phyloP scores from a whole-genome alignment of 306 rosid genomes.

The Vachellia pachyceras region DNA sequence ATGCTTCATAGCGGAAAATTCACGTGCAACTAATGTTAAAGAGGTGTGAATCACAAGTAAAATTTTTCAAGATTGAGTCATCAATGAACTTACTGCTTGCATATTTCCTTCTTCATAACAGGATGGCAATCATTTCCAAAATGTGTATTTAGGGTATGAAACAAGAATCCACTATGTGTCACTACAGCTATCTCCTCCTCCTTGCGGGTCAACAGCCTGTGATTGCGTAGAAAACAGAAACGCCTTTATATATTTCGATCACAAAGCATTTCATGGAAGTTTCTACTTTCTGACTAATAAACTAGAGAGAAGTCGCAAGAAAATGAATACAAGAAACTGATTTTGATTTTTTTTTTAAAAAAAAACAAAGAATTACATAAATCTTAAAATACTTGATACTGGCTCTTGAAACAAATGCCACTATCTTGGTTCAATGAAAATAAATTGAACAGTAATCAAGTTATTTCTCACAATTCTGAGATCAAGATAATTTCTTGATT shows the following conservation, averaged over 20 bases:
- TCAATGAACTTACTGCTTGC: slow-evolving; percentile 64
- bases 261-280: background rate
- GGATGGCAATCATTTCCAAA: slow-evolving; percentile 83
- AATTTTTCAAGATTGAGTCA: slow-evolving; percentile 22
- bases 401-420: background rate
- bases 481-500: background rate
- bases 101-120: slow-evolving; percentile 70
- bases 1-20: background rate
- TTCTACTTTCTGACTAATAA: slow-evolving; percentile 7
- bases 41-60: background rate
- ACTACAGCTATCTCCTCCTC: slow-evolving; percentile 93
- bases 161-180: slow-evolving; percentile 87
- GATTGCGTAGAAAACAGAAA: slow-evolving; percentile 32
- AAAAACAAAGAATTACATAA: slow-evolving; percentile 1
- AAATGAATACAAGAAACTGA: background rate
- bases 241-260: background rate
- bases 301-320: slow-evolving; percentile 5
- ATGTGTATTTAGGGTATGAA: slow-evolving; percentile 57
- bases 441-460: slow-evolving; percentile 8
- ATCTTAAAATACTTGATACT: slow-evolving; percentile 4
- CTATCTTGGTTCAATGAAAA: slow-evolving; percentile 8
- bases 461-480: slow-evolving; percentile 7
- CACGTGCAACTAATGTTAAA: slow-evolving; percentile 22
- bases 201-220: slow-evolving; percentile 80
- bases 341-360: background rate